Evolutionary conservation across 805 yeast genomes (phyloP), one percentile per base, ranked within the genome.

Genomic region (Ogataea polymorpha): DNA sequence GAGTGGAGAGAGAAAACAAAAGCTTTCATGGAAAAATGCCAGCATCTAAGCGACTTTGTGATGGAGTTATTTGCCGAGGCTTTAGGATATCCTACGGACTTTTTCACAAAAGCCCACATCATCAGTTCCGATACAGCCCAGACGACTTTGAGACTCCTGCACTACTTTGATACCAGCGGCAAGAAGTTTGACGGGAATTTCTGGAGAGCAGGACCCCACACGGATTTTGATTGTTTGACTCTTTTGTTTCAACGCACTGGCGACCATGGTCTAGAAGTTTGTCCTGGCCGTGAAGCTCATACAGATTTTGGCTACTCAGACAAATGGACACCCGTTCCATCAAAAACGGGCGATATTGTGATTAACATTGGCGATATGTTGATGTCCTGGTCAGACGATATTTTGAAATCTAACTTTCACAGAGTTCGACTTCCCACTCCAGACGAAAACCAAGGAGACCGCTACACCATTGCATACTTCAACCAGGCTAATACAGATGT

Each of bases 141-240:
- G 42, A 51, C 66, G 1, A 63, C 69, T 15, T 49, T 63, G 37
- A 52, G 67, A 34, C 45, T 63, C 30, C 50, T 64, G 13, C 68
- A 64, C 42, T 63, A 63, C 37, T 59, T 53, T 17, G 63, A 57
- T 32, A 46, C 49, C 17, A 50, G 62, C 3, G 62, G 59, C 16
- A 47, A 56, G 35, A 32, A 15, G 3, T 50, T 49, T 21, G 51
- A 42, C 6, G 53, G 47, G 2, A 57, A 59, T 20, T 32, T 46
- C 24, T 63, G 69, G 69, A 50, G 68, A 41, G 65, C 67, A 6
- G 68, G 66, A 7, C 65, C 68, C 2, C 69, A 63, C 42, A 63
- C 68, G 5, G 67, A 64, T 37, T 62, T 63, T 41, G 67, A 63
- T 42, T 58, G 64, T 40, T 30, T 63, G 31, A 64, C 69, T 2